These are phyloP conservation scores for Dothideomycetes sp. DNA, from an alignment of 2,329 filamentous ascomycete species.

Conservation along the genomic window DNA sequence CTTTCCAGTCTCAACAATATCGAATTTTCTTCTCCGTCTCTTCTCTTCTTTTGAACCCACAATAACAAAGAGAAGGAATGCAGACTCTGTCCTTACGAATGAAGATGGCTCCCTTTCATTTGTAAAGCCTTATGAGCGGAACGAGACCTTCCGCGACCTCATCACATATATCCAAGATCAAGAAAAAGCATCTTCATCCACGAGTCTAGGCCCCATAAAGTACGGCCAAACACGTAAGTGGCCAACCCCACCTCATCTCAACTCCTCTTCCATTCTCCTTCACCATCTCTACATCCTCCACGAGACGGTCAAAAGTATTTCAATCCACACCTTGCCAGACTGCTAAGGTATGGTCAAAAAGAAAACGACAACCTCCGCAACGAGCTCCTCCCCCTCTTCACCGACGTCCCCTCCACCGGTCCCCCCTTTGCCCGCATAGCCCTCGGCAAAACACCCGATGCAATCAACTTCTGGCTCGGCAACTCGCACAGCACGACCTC, in stretches of 20 bases:
- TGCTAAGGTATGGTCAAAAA: constrained; percentile 16
- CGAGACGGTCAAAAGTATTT: too few species aligned
- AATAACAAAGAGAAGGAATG: constrained; percentile 32
- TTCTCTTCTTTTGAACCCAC: background rate
- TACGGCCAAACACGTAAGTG: constrained; percentile 65
- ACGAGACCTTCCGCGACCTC: constrained; percentile 51
- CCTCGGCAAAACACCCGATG: constrained; percentile 55
- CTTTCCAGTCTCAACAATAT: too few species aligned
- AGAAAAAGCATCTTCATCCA: constrained; percentile 36
- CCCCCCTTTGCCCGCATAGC: constrained; percentile 67
- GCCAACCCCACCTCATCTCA: constrained; percentile 3
- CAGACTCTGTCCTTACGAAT: constrained; percentile 53
- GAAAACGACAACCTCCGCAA: constrained; percentile 72
- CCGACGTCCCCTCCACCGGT: constrained; percentile 46
- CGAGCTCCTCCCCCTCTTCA: constrained; percentile 56
- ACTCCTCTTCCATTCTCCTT: background rate
- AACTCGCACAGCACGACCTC: constrained; percentile 59
- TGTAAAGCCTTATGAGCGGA: constrained; percentile 61
- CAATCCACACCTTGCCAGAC: too few species aligned
- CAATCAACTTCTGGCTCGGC: constrained; percentile 75
- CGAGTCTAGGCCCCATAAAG: constrained; percentile 32
- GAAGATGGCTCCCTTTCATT: constrained; percentile 42
- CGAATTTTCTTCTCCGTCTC: too few species aligned
- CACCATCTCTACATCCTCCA: too few species aligned
- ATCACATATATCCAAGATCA: constrained; percentile 50